Conservation (phyloP, 2,329 filamentous ascomycete species). For the Neocatenulostroma microsporum region DNA sequence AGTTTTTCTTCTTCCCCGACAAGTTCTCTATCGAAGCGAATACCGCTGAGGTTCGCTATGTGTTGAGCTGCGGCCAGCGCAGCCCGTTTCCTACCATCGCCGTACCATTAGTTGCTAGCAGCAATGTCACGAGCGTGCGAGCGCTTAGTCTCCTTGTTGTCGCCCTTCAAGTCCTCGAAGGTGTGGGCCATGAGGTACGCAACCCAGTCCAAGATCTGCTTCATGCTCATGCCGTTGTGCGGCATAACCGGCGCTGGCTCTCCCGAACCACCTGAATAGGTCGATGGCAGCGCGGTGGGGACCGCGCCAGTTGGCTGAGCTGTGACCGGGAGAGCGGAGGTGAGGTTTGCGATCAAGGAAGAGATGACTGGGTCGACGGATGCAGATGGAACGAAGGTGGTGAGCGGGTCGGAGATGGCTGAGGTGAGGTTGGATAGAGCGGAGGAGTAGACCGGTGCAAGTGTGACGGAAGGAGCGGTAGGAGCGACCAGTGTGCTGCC, state of each 20-base stretch:
- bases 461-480: conserved; percentile 12
- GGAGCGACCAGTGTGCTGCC: conserved; percentile 4
- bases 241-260: conserved; percentile 1
- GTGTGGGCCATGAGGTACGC: conserved; percentile 10
- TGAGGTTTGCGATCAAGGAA: conserved; percentile 14
- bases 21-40: too few species aligned
- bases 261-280: conserved; percentile 8
- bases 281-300: conserved; percentile 13
- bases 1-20: too few species aligned
- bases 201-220: conserved; percentile 19
- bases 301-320: conserved; percentile 13
- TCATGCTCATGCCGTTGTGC: conserved; percentile 13
- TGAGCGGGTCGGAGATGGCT: conserved; percentile 10
- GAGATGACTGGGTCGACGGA: conserved; percentile 14
- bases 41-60: too few species aligned
- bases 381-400: conserved; percentile 14
- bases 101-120: too few species aligned
- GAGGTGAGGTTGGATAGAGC: conserved; percentile 15
- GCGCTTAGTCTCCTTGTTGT: neutral
- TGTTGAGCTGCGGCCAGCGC: too few species aligned
- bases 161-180: conserved; percentile 3
- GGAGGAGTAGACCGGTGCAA: conserved; percentile 14
- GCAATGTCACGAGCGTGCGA: conserved; percentile 6
- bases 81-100: too few species aligned
- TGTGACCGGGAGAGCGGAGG: conserved; percentile 12